Conservation (phyloP, 306 rosid genomes). For the Crotalaria pallida region DNA sequence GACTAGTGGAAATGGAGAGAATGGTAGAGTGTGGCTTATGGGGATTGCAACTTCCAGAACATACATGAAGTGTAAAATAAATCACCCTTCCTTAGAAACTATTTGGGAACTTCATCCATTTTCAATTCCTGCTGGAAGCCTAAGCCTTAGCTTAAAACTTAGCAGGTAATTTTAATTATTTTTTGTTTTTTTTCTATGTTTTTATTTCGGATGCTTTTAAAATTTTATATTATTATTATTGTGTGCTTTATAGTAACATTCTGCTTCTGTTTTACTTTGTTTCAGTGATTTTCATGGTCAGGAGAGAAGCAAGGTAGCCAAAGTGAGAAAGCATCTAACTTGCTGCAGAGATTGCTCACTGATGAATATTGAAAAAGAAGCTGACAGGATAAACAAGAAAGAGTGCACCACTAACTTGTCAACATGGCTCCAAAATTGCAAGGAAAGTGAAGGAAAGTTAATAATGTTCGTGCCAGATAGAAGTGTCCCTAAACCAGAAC, state of each 20-base stretch:
- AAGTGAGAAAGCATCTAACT: constrained; percentile 23
- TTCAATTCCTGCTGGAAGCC: constrained; percentile 51
- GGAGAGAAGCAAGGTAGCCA: constrained; percentile 24
- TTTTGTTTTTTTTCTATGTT: neutral
- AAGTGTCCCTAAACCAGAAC: constrained; percentile 43
- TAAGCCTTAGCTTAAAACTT: constrained; percentile 54
- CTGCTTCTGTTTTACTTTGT: neutral
- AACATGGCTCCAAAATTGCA: constrained; percentile 50
- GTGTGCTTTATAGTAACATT: neutral
- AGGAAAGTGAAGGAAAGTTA: constrained; percentile 37
- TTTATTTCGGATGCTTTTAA: neutral
- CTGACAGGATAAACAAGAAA: constrained; percentile 17
- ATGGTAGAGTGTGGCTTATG: constrained; percentile 46
- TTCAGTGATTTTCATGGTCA: constrained; percentile 34
- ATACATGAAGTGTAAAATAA: constrained; percentile 47
- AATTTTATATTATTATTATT: neutral
- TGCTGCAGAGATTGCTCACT: constrained; percentile 36
- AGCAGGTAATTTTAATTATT: constrained; percentile 50
- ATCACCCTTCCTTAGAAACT: constrained; percentile 55
- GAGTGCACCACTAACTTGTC: constrained; percentile 38
- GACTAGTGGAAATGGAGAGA: constrained; percentile 30
- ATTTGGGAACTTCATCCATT: constrained; percentile 69
- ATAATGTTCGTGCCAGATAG: constrained; percentile 32
- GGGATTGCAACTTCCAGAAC: constrained; percentile 54
- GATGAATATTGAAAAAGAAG: constrained; percentile 32